Conservation (phyloP, 129 eudicot genomes). For the Scalesia atractyloides region DNA sequence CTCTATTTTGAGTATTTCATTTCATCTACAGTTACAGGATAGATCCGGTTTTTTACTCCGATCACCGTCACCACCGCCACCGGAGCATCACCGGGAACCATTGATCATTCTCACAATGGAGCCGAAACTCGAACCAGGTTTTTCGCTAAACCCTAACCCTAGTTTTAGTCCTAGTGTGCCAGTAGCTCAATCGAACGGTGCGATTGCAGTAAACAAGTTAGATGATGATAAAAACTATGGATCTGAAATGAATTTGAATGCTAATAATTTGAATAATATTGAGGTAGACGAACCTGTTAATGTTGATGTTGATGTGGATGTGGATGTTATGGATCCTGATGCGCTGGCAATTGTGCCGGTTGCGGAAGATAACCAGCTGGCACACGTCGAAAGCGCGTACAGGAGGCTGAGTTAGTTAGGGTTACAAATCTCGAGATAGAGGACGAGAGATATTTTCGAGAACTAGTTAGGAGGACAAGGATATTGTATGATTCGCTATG, state of each 20-base stretch:
- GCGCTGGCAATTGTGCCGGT: conserved; percentile 2
- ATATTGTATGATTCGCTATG: conserved; percentile 4
- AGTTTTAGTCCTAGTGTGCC: background rate
- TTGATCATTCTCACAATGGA: background rate
- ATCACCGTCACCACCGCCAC: background rate
- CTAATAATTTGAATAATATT: background rate
- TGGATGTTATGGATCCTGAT: background rate
- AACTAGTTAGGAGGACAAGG: conserved; percentile 4
- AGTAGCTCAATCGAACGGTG: background rate
- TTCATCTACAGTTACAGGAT: background rate
- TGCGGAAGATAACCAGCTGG: background rate
- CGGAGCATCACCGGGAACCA: background rate
- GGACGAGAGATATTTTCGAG: conserved; percentile 11
- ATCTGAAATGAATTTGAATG: background rate
- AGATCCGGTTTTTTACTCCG: background rate
- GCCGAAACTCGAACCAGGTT: conserved; percentile 3
- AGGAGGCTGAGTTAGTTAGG: conserved; percentile 15
- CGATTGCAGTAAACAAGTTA: background rate
- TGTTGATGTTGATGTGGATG: background rate
- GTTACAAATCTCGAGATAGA: background rate
- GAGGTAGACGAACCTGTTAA: background rate
- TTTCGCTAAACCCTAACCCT: conserved; percentile 3
- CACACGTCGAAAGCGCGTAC: background rate
- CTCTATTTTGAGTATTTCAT: no score
- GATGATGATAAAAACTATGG: background rate